These are phyloP conservation scores for Cenchrus americanus DNA, from an alignment of 176 grass and related monocot genomes.

Conservation along the genomic window DNA sequence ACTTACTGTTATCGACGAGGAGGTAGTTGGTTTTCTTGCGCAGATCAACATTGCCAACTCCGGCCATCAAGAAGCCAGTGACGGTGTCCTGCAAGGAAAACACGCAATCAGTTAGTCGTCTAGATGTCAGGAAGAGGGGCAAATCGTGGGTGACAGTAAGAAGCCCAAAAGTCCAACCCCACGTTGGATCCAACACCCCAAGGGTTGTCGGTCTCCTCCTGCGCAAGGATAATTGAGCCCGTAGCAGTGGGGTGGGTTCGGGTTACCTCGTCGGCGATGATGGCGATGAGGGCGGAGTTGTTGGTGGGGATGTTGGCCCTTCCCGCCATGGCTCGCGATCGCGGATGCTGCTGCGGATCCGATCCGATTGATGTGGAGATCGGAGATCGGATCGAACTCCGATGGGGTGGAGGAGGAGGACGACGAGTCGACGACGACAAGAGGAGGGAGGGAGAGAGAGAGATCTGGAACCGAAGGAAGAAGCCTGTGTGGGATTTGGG, in stretches of 20 bases:
- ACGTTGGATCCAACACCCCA: neutral
- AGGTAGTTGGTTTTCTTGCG: conserved; percentile 56
- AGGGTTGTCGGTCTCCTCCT: neutral
- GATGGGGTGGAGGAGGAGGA: neutral
- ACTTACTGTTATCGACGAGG: conserved; percentile 56
- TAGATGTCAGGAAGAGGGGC: neutral
- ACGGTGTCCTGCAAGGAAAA: conserved; percentile 46
- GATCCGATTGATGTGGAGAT: neutral
- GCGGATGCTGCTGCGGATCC: neutral
- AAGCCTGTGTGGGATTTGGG: too few relatives aligned
- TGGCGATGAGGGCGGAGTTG: conserved; percentile 65
- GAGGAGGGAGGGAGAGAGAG: neutral
- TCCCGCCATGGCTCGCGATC: conserved; percentile 48
- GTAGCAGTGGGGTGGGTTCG: neutral
- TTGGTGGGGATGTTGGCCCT: conserved; percentile 52
- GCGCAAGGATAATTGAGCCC: neutral
- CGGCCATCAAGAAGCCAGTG: conserved; percentile 57
- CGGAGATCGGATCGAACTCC: neutral
- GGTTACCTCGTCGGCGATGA: conserved; percentile 74
- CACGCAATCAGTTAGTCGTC: neutral
- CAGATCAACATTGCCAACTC: conserved; percentile 60
- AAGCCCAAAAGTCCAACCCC: neutral
- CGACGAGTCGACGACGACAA: neutral
- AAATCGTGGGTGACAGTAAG: neutral
- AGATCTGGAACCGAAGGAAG: neutral